Conservation (phyloP, 1,139 yeast genomes). For the Pneumocystis murina region DNA sequence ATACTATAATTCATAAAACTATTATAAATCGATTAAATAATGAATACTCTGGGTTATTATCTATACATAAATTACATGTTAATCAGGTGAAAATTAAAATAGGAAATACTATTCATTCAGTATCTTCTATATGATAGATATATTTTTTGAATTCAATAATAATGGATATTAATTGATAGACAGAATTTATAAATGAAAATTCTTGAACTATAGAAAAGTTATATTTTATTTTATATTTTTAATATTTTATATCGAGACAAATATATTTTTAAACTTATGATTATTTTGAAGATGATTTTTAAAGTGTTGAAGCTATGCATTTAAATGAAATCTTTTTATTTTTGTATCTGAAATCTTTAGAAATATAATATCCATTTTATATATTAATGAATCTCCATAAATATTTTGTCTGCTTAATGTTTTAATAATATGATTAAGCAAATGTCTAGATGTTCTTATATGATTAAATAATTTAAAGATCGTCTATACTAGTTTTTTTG, state of each 20-base stretch:
- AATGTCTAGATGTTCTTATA: too few relatives aligned
- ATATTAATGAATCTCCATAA: too few relatives aligned
- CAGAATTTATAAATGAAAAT: neutral
- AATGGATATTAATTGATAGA: neutral
- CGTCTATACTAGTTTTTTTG: too few relatives aligned
- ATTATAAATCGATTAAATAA: neutral
- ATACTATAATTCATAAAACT: neutral
- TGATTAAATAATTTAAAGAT: too few relatives aligned
- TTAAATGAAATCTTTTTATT: neutral
- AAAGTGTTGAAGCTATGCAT: neutral
- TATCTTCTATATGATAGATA: neutral
- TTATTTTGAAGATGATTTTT: neutral
- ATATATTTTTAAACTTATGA: neutral
- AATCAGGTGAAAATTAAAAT: neutral
- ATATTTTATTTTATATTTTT: neutral
- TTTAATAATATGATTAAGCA: too few relatives aligned
- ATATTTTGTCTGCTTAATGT: too few relatives aligned
- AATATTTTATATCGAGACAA: neutral
- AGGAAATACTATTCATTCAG: neutral
- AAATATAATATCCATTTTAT: too few relatives aligned
- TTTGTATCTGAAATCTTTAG: neutral
- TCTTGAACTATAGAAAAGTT: neutral
- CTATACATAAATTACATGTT: neutral
- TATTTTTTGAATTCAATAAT: neutral
- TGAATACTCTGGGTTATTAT: neutral